Conservation (phyloP, 495 filamentous ascomycete genomes). For the Aspergillus ostianus region DNA sequence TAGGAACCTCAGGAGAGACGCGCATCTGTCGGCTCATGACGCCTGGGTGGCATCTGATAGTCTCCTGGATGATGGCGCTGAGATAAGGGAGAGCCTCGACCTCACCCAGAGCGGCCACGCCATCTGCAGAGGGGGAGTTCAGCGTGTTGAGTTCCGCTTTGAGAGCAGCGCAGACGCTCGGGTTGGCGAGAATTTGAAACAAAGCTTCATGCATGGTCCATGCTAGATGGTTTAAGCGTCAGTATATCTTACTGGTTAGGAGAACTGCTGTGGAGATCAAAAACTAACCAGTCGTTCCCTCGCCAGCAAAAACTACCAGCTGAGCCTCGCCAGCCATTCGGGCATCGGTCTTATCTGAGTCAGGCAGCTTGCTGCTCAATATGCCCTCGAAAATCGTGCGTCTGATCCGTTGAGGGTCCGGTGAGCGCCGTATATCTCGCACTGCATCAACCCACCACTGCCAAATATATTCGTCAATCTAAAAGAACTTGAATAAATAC, state of each 20-base stretch:
- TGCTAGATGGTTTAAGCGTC: too few relatives aligned
- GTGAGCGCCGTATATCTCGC: not conserved
- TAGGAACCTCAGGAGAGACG: not conserved
- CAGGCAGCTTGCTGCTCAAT: not conserved
- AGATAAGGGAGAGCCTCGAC: not conserved
- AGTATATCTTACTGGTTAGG: not conserved
- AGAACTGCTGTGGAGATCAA: too few relatives aligned
- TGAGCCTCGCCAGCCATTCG: not conserved
- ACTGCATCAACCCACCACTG: not conserved
- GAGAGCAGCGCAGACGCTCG: not conserved
- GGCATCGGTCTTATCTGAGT: not conserved
- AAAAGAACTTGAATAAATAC: not conserved
- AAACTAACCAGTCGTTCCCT: not conserved
- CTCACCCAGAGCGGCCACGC: not conserved
- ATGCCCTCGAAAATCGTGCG: not conserved
- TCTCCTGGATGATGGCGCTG: not conserved
- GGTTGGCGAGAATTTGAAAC: not conserved
- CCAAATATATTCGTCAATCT: not conserved
- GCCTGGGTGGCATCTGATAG: not conserved
- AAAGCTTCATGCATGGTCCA: not conserved
- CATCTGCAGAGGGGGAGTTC: too few relatives aligned
- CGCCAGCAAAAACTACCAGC: not conserved
- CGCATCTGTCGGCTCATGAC: not conserved
- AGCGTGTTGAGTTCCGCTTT: not conserved
- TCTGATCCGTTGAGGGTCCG: not conserved